Evolutionary conservation across 1,284 basidiomycete species (phyloP), one percentile per base, ranked within the genome.

Genomic region (Xerocomus minutiporus): DNA sequence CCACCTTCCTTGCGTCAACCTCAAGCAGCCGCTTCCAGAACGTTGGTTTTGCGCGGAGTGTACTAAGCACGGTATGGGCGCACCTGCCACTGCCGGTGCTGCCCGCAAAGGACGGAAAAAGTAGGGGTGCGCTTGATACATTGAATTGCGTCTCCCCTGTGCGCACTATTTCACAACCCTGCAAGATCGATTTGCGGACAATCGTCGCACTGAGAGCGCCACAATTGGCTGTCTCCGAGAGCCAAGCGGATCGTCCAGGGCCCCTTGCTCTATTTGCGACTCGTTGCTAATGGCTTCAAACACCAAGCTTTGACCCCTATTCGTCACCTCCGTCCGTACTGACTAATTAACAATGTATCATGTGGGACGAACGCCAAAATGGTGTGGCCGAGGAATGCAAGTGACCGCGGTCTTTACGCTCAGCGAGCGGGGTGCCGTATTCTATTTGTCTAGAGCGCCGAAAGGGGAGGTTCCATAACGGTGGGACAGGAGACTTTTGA

Each of bases 31-130:
- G 38, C 74, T 83, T 53, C 82, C 81, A 9, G 82, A 83, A 57
- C 71, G 72, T 42, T 84, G 81, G 81, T 84, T 77, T 59, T 84
- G 82, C 60, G 70, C 75, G 6, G 77, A 81, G 38, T 84, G 82
- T 59, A 74, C 69, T 35, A 59, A 65, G 45, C 67, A 54, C 46
- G 69, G 69, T 31, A 72, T 71, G 54, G 65, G 50, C 58, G 61
- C 50, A 60, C 61, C 54, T 53, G 57, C 52, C 60, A 63, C 53
- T 11, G 53, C 57, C 5, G 61, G 55, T 17, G 54, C 66, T 45
- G 53, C 59, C 51, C 70, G 75, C 13, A 76, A 76, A 62, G 71
- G 73, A 44, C 71, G 75, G 54, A 78, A 75, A 59, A 77, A 77
- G 60, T 65, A 61, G 48, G 2, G 29, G 43, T 43, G 54, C 28